Evolutionary conservation across 2,329 filamentous ascomycete genomes (phyloP).

Genomic region (Claviceps sp.): DNA sequence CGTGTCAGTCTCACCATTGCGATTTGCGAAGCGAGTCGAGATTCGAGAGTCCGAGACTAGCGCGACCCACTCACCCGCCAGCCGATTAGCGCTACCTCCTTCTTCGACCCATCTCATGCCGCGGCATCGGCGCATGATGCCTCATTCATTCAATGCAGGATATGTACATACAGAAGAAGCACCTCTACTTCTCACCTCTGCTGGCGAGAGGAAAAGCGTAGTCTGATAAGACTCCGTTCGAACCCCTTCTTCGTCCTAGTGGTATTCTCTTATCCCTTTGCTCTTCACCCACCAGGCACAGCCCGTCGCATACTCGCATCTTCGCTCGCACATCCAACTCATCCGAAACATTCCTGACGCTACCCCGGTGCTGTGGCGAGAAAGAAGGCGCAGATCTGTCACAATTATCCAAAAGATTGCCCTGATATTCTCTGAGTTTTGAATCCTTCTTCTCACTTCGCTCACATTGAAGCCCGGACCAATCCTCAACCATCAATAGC

Average conservation of each 20-base stretch:
- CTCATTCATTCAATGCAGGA: not conserved
- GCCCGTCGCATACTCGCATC: not conserved
- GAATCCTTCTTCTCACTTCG: not conserved
- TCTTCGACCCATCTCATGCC: not conserved
- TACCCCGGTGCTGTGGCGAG: not conserved
- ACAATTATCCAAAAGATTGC: too few species aligned
- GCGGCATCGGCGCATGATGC: too few species aligned
- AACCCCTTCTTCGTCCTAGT: not conserved
- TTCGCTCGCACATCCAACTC: not conserved
- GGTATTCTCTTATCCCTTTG: not conserved
- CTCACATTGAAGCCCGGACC: too few species aligned
- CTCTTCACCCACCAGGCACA: not conserved
- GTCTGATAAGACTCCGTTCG: not conserved
- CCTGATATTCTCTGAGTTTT: too few species aligned
- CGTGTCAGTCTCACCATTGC: too few species aligned
- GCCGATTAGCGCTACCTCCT: not conserved
- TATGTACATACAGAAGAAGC: not conserved
- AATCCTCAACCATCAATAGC: not conserved
- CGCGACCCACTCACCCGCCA: not conserved
- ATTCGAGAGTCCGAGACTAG: not conserved
- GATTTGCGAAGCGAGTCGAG: too few species aligned
- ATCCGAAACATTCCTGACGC: not conserved
- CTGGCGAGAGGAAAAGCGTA: conserved; percentile 2
- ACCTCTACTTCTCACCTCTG: not conserved
- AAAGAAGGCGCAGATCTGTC: not conserved